phyloP scores from a whole-genome alignment of 139 green algal species.

The Edaphochlamys debaryana region DNA sequence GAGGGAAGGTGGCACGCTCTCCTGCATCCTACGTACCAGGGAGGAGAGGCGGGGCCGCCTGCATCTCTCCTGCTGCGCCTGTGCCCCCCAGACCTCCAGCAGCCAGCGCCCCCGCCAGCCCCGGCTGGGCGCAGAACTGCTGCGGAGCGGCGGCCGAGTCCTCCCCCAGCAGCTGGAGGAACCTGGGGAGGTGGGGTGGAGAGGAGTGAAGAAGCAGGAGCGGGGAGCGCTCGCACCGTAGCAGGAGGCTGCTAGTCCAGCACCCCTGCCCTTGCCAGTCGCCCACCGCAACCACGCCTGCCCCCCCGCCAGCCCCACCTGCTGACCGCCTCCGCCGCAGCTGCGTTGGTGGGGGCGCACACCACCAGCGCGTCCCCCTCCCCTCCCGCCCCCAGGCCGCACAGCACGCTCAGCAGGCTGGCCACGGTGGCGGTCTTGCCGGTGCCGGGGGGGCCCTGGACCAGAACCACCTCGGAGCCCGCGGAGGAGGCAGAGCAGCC shows the following conservation, averaged over 20 bases:
- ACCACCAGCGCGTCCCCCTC: constrained; percentile 63
- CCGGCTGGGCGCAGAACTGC: too few relatives aligned
- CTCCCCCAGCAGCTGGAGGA: too few relatives aligned
- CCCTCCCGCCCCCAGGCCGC: not conserved
- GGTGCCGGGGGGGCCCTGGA: constrained; percentile 86
- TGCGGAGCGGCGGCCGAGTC: too few relatives aligned
- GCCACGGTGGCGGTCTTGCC: constrained; percentile 73
- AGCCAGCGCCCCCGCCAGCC: too few relatives aligned
- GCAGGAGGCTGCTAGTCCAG: not conserved
- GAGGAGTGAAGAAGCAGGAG: too few relatives aligned
- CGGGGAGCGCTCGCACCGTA: not conserved
- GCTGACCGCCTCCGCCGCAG: constrained; percentile 78
- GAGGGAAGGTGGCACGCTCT: not conserved
- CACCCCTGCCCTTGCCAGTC: not conserved
- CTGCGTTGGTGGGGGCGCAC: constrained; percentile 86
- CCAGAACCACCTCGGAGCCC: constrained; percentile 32
- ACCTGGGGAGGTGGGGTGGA: too few relatives aligned
- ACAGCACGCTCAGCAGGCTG: constrained; percentile 57
- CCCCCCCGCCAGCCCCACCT: constrained; percentile 33
- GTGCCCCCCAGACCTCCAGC: not conserved
- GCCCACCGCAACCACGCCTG: too few relatives aligned
- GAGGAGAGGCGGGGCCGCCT: too few relatives aligned
- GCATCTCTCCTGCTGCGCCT: too few relatives aligned
- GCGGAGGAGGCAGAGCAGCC: too few relatives aligned
- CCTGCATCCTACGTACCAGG: too few relatives aligned